phyloP scores from a whole-genome alignment of 306 rosid species.

The Neltuma alba region DNA sequence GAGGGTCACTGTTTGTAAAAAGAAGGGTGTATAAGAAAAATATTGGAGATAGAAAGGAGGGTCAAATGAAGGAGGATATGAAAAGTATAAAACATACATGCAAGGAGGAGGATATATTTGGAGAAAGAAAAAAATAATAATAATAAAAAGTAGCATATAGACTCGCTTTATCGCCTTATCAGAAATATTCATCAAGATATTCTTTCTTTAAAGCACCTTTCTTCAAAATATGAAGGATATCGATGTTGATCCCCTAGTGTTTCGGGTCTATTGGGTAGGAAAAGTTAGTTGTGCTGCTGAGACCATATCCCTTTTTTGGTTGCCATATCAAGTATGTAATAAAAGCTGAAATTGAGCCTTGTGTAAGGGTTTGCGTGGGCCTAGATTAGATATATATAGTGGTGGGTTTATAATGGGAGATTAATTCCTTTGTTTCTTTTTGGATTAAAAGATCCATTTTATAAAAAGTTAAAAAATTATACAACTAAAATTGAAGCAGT shows the following conservation, averaged over 20 bases:
- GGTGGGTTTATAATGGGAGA: too few species aligned
- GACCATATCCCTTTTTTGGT: not conserved
- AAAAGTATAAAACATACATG: conserved; percentile 42
- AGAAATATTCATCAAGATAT: conserved; percentile 19
- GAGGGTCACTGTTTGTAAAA: not conserved
- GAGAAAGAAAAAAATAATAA: not conserved
- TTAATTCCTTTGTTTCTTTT: too few species aligned
- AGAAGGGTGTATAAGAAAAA: conserved; percentile 8
- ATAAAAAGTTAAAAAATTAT: too few species aligned
- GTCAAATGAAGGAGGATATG: conserved; percentile 37
- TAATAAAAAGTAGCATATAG: conserved; percentile 27
- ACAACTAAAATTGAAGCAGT: too few species aligned
- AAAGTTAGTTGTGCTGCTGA: not conserved
- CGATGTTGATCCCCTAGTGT: not conserved
- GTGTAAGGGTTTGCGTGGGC: not conserved
- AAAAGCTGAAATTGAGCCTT: not conserved
- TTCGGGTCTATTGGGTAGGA: not conserved
- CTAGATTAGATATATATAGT: too few species aligned
- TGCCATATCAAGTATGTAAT: not conserved
- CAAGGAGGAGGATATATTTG: conserved; percentile 31
- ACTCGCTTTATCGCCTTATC: conserved; percentile 34
- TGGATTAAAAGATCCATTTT: too few species aligned
- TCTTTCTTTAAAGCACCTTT: conserved; percentile 46
- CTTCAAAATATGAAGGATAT: not conserved
- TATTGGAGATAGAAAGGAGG: conserved; percentile 21